Evolutionary conservation across 805 yeast genomes (phyloP), one percentile per base, ranked within the genome.

Genomic region (Suhomyces prunicola): DNA sequence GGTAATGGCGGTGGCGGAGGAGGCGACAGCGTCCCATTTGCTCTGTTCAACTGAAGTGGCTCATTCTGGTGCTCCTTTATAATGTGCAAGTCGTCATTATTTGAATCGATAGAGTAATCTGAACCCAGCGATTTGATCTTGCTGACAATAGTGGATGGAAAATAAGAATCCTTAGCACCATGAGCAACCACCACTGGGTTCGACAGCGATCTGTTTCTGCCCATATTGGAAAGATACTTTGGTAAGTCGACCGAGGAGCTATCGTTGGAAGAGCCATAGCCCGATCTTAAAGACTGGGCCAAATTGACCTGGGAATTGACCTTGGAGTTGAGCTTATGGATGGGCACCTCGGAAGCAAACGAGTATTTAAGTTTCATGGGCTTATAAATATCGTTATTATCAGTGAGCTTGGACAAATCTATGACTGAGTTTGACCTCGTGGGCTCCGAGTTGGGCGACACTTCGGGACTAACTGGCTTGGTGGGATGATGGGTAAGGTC

Each of bases 391-490:
- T 70, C 76, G 49, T 71, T 67, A 54, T 71, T 69, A 33, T 66
- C 65, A 13, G 60, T 48, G 35, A 74, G 56, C 51, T 73, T 73
- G 26, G 70, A 59, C 47, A 75, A 63, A 55, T 75, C 77, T 23
- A 75, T 69, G 13, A 74, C 72, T 6, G 77, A 72, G 53, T 75
- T 75, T 47, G 67, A 62, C 50, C 77, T 59, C 10, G 78, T 69
- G 6, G 80, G 79, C 51, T 69, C 74, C 6, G 76, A 69, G 27
- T 57, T 66, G 23, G 80, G 80, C 19, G 77, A 72, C 1, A 74
- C 72, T 52, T 72, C 77, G 4, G 80, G 80, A 45, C 73, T 66
- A 7, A 68, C 60, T 5, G 78, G 77, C 41, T 62, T 62, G 15
- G 46, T 36, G 0, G 80, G 80, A 19, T 63, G 72, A 31, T 66